Evolutionary conservation across 2,329 filamentous ascomycete species (phyloP), one percentile per base, ranked within the genome.

Genomic region (Cercospora berteroae): DNA sequence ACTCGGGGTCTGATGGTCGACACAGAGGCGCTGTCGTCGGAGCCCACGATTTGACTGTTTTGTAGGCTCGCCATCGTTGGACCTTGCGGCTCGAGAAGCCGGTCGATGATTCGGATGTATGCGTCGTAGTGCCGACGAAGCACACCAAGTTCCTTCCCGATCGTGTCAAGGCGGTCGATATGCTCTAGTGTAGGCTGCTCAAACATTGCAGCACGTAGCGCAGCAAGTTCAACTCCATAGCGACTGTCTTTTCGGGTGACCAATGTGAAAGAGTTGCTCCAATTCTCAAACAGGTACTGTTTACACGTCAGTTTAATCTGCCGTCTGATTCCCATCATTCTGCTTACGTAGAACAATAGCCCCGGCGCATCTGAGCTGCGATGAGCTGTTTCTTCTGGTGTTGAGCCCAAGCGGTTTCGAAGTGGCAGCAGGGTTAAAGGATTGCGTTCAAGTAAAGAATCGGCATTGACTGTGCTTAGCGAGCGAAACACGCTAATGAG

Each of bases 221-320:
- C 36, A 60, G 50, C 70, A 68, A 90, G 76, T 65, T 83, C 81
- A 3, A 78, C 75, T 9, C 79, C 80, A 64, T 84, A 84, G 27
- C 81, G 80, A 67, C 80, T 79, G 74, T 85, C 74, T 67, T 77
- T 73, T 73, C 83, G 72, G 9, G 82, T 84, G 12, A 89, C 80
- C 10, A 89, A 80, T 27, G 83, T 83, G 61, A 86, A 86, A 0
- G 86, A 87, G 3, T 86, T 86, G 39, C 83, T 83, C 81, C 88
- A 89, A 73, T 89, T 88, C 73, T 90, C 88, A 72, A 90, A 90
- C 0, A 90, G 78, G 72, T 89, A 89, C 61, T 63, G n/a, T 50
- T 42, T 18, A n/a, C 13, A 9, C 9, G 29, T 57, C 52, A 57
- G 52, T 2, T 18, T 13, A 8, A 42, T 8, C 7, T 1, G 16